These are phyloP conservation scores for Streptanthus diversifolius DNA, from an alignment of 345 rosid species.

Conservation along the genomic window DNA sequence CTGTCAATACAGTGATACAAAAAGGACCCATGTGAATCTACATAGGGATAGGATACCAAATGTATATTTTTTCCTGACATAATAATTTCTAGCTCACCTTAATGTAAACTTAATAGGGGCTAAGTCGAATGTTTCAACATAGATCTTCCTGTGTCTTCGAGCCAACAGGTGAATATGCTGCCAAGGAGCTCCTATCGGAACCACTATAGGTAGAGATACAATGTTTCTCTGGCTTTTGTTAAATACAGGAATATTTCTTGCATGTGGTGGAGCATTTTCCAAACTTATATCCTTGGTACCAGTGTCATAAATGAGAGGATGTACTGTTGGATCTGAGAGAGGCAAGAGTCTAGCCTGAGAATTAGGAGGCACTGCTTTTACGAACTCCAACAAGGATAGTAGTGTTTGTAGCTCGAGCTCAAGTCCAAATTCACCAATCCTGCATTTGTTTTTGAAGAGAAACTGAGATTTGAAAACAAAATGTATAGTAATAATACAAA, in stretches of 20 bases:
- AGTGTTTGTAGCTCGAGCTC: constrained; percentile 87
- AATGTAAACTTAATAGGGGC: constrained; percentile 72
- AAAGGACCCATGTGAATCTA: constrained; percentile 23
- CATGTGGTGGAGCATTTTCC: constrained; percentile 39
- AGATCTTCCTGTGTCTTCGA: constrained; percentile 76
- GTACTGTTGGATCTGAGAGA: constrained; percentile 47
- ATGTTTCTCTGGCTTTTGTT: constrained; percentile 39
- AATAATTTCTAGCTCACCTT: constrained; percentile 45
- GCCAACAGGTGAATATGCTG: constrained; percentile 76
- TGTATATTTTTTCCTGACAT: not conserved
- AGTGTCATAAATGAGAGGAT: constrained; percentile 37
- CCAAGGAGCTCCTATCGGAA: constrained; percentile 99
- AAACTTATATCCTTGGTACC: constrained; percentile 40
- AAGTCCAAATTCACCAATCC: constrained; percentile 73
- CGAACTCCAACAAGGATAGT: constrained; percentile 59
- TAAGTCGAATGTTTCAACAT: constrained; percentile 75
- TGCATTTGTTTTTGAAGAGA: constrained; percentile 42
- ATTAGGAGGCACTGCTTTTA: constrained; percentile 59
- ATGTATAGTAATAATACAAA: constrained; percentile 2
- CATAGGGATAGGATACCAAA: constrained; percentile 21
- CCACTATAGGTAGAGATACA: constrained; percentile 53
- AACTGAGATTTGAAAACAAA: constrained; percentile 21
- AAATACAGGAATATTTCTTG: constrained; percentile 34
- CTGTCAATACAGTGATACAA: constrained; percentile 42
- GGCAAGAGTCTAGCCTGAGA: constrained; percentile 54